These are phyloP conservation scores for Backusella australiensis DNA, from an alignment of 192 early-diverging fungal genomes.

Conservation along the genomic window DNA sequence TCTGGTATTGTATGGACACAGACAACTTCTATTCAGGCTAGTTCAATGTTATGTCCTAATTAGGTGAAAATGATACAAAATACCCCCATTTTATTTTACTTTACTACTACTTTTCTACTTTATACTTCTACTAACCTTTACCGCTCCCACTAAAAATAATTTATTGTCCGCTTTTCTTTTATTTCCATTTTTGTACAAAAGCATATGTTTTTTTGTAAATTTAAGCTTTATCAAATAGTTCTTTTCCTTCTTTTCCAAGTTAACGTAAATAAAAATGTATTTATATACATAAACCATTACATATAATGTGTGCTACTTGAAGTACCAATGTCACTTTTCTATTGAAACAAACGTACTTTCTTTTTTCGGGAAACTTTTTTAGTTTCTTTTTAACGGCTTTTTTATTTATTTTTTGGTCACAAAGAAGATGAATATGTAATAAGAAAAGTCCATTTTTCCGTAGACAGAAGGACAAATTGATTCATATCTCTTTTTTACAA, in stretches of 20 bases:
- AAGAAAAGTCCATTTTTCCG: too few relatives aligned
- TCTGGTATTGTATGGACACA: conserved; percentile 3
- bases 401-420: too few relatives aligned
- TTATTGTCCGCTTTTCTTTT: neutral
- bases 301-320: neutral
- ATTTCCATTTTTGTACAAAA: neutral
- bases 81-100: neutral
- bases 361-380: too few relatives aligned
- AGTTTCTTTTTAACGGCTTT: too few relatives aligned
- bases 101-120: neutral
- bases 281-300: neutral
- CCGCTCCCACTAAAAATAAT: neutral
- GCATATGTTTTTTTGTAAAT: neutral
- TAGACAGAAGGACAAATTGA: too few relatives aligned
- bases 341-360: neutral
- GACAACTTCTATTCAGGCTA: neutral
- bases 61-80: neutral
- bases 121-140: neutral
- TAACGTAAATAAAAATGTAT: neutral
- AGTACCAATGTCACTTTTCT: neutral
- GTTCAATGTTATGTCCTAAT: neutral
- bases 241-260: neutral
- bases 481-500: too few relatives aligned
- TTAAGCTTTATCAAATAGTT: neutral
- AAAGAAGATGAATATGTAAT: too few relatives aligned